These are phyloP conservation scores for Xylaria sp. DNA, from an alignment of 2,329 filamentous ascomycete genomes.

Conservation along the genomic window DNA sequence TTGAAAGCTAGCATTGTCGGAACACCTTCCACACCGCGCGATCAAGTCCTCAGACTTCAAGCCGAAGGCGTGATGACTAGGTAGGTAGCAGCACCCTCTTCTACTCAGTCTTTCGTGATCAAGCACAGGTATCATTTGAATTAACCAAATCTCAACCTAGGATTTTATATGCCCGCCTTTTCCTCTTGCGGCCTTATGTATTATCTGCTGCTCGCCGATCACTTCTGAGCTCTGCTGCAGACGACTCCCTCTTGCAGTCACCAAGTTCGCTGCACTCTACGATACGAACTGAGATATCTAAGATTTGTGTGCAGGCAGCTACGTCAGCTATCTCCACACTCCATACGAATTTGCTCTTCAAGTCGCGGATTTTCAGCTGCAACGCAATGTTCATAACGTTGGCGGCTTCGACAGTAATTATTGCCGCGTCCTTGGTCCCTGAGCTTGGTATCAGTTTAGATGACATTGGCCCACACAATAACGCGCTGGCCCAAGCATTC, in stretches of 20 bases:
- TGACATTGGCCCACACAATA: background rate
- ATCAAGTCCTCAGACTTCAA: slow-evolving; percentile 3
- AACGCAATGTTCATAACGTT: background rate
- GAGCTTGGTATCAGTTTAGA: background rate
- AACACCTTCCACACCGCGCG: background rate
- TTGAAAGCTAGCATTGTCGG: background rate
- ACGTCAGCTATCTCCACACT: background rate
- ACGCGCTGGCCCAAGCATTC: background rate
- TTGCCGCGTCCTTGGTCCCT: background rate
- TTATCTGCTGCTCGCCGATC: background rate
- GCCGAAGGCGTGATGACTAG: background rate
- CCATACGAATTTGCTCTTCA: background rate
- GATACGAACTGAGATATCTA: background rate
- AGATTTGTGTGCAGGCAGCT: background rate
- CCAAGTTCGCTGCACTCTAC: background rate
- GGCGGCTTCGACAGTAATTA: background rate
- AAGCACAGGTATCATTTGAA: background rate
- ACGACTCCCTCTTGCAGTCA: background rate
- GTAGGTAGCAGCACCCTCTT: background rate
- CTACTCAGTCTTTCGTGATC: background rate
- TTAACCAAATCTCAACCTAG: background rate
- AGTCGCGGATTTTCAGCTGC: slow-evolving; percentile 1
- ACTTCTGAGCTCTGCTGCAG: background rate
- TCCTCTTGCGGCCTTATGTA: background rate
- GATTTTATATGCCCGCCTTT: background rate